These are phyloP conservation scores for Aethionema arabicum DNA, from an alignment of 345 rosid genomes.

Conservation along the genomic window DNA sequence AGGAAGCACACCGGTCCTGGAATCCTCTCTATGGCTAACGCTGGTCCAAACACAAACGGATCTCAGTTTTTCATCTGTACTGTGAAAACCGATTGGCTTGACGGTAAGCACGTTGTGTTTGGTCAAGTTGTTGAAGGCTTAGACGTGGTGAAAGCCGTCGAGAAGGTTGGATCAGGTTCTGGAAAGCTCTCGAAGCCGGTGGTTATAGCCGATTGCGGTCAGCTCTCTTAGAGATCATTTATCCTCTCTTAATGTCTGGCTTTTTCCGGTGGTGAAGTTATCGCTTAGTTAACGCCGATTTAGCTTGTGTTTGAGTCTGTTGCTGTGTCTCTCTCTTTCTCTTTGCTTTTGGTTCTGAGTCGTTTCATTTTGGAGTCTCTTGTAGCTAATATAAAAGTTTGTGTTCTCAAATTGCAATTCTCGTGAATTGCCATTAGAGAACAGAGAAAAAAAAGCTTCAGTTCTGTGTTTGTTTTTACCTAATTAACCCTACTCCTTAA, in stretches of 20 bases:
- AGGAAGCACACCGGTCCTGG: conserved; percentile 81
- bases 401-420: too few relatives aligned
- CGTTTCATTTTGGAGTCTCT: too few relatives aligned
- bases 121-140: conserved; percentile 67
- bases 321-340: too few relatives aligned
- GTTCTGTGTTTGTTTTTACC: too few relatives aligned
- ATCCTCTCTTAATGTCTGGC: background rate
- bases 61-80: conserved; percentile 80
- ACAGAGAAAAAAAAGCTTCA: too few relatives aligned
- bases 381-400: too few relatives aligned
- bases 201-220: conserved; percentile 58
- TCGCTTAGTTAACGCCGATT: too few relatives aligned
- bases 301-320: too few relatives aligned
- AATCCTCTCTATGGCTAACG: conserved; percentile 74
- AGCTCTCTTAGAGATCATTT: conserved; percentile 40
- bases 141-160: conserved; percentile 54
- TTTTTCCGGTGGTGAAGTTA: too few relatives aligned
- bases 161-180: conserved; percentile 66
- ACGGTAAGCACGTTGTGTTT: conserved; percentile 81
- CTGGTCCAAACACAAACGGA: conserved; percentile 69
- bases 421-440: too few relatives aligned
- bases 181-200: conserved; percentile 62
- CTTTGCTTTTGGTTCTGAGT: too few relatives aligned
- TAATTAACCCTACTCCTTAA: too few relatives aligned
- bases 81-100: conserved; percentile 66